phyloP scores from a whole-genome alignment of 139 green algal genomes.

The Coccomyxa sp. region DNA sequence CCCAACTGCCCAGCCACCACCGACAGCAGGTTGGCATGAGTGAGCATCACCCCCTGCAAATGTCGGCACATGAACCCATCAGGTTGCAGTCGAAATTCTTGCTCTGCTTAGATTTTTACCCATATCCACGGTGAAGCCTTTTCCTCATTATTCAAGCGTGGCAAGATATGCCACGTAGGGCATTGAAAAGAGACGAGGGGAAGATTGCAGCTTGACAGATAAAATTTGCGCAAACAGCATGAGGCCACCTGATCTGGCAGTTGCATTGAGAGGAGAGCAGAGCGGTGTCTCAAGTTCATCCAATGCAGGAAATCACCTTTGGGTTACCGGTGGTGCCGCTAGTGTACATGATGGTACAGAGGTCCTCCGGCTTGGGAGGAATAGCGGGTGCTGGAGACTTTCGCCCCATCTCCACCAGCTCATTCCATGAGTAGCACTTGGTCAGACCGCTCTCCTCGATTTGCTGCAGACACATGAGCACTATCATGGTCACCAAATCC shows the following conservation, averaged over 20 bases:
- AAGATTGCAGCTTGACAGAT: too few relatives aligned
- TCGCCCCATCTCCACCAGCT: constrained; percentile 56
- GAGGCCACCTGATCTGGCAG: too few relatives aligned
- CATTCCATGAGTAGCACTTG: constrained; percentile 51
- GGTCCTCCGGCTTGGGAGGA: constrained; percentile 58
- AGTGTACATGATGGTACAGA: constrained; percentile 96
- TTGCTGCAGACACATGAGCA: constrained; percentile 18
- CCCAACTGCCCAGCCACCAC: constrained; percentile 36
- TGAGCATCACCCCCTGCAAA: constrained; percentile 77
- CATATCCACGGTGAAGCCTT: too few relatives aligned
- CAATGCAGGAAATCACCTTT: constrained; percentile 32
- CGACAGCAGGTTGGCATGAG: constrained; percentile 39
- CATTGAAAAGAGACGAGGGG: too few relatives aligned
- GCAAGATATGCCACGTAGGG: too few relatives aligned
- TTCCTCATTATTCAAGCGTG: too few relatives aligned
- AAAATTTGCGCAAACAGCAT: too few relatives aligned
- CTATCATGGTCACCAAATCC: neutral
- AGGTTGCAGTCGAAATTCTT: too few relatives aligned
- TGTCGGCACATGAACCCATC: too few relatives aligned
- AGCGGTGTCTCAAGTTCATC: too few relatives aligned
- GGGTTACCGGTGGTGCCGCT: constrained; percentile 80
- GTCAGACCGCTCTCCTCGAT: constrained; percentile 21
- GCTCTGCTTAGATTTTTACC: too few relatives aligned
- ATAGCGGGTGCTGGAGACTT: constrained; percentile 34
- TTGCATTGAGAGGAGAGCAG: too few relatives aligned